These are phyloP conservation scores for Trifolium pratense DNA, from an alignment of 306 rosid genomes.

Conservation along the genomic window DNA sequence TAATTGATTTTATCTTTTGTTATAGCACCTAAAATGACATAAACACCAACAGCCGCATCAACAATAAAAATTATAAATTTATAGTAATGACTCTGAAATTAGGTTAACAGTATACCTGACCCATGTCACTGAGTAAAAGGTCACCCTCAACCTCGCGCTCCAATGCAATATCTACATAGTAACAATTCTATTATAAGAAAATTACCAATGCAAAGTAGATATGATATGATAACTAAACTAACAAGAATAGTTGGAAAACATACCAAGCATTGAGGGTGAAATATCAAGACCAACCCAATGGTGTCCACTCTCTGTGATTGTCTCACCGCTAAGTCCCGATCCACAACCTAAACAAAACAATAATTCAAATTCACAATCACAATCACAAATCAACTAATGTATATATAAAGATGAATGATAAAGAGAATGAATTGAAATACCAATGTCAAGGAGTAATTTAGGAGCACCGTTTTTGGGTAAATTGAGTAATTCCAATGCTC, in stretches of 20 bases:
- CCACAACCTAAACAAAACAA: conserved; percentile 70
- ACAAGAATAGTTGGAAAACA: conserved; percentile 3
- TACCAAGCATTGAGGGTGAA: conserved; percentile 91
- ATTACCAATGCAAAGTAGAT: no score
- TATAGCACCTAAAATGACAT: not conserved
- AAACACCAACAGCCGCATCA: not conserved
- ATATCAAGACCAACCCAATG: conserved; percentile 93
- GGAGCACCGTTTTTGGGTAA: conserved; percentile 76
- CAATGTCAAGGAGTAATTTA: conserved; percentile 83
- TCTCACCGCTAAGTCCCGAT: conserved; percentile 90
- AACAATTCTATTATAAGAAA: not conserved
- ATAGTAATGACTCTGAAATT: not conserved
- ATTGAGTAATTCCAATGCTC: conserved; percentile 87
- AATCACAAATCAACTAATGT: not conserved
- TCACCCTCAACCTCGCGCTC: conserved; percentile 93
- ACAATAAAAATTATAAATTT: not conserved
- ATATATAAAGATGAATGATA: no score
- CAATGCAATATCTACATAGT: conserved; percentile 65
- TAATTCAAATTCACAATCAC: not conserved
- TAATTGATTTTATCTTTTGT: not conserved
- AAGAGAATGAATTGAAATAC: conserved; percentile 39
- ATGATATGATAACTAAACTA: not conserved
- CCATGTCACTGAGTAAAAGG: conserved; percentile 90
- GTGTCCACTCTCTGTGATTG: conserved; percentile 70
- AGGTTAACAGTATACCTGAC: conserved; percentile 64